Evolutionary conservation across 2,329 filamentous ascomycete genomes (phyloP).

Genomic region (Colletotrichum theobromicola): DNA sequence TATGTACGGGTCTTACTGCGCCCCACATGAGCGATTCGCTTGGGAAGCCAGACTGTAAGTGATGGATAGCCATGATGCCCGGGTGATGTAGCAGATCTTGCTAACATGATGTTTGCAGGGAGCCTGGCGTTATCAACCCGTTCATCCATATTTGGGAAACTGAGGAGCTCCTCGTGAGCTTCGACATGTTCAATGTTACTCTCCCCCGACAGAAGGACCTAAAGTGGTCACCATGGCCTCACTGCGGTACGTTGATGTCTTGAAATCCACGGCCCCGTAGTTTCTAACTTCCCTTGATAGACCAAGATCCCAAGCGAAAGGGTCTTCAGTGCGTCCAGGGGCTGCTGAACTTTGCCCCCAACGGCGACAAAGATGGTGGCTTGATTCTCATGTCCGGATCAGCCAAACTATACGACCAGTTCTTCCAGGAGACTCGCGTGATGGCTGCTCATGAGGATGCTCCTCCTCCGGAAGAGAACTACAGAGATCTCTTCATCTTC

Average conservation of each 20-base stretch:
- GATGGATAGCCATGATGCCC: too few species aligned
- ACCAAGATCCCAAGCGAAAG: constrained; percentile 38
- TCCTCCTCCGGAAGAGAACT: constrained; percentile 1
- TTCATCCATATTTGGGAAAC: constrained; percentile 46
- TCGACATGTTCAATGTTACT: constrained; percentile 43
- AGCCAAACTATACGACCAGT: constrained; percentile 45
- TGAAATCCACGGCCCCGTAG: accelerated
- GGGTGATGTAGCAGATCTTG: background rate
- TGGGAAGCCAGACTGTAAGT: constrained; percentile 43
- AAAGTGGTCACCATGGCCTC: constrained; percentile 9
- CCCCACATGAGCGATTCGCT: constrained; percentile 45
- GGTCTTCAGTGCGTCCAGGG: constrained; percentile 40
- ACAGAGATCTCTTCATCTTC: constrained; percentile 45
- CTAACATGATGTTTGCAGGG: background rate
- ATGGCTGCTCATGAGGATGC: constrained; percentile 29
- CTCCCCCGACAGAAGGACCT: constrained; percentile 32
- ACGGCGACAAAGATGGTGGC: constrained; percentile 50
- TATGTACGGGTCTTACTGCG: constrained; percentile 45
- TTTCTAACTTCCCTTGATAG: constrained; percentile 3
- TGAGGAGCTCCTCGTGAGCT: constrained; percentile 29
- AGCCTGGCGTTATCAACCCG: constrained; percentile 43
- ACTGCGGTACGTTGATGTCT: background rate
- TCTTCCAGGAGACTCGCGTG: constrained; percentile 36
- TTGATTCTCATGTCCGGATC: constrained; percentile 49
- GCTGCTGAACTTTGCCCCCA: constrained; percentile 48